A percentile compares a stretch with the other conserved stretches of the same genome.
These are phyloP conservation scores for Haplographium delicatum DNA, from an alignment of 495 filamentous ascomycete genomes.

Conservation along the genomic window DNA sequence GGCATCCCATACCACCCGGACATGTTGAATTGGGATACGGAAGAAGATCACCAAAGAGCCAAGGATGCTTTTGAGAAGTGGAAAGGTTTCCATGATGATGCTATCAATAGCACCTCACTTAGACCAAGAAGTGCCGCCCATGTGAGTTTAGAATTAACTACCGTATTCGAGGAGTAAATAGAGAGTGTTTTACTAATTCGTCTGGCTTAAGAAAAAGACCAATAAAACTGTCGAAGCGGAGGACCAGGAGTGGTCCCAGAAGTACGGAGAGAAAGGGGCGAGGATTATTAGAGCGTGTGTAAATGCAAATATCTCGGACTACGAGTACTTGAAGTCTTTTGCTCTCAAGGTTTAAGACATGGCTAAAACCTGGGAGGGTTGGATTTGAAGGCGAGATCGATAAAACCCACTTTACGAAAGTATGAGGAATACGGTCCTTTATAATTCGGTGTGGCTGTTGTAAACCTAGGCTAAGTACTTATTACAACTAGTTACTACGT, in stretches of 20 bases:
- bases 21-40: conserved; percentile 81
- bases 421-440: too few species aligned
- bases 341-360: conserved; percentile 51
- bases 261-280: conserved; percentile 73
- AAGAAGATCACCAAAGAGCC: conserved; percentile 59
- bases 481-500: too few species aligned
- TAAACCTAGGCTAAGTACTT: too few species aligned
- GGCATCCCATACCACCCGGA: conserved; percentile 62
- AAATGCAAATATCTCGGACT: conserved; percentile 74
- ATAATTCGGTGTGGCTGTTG: too few species aligned
- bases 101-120: conserved; percentile 69
- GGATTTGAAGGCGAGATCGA: too few species aligned
- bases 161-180: neutral
- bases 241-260: conserved; percentile 72
- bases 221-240: conserved; percentile 63
- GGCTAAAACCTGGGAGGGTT: too few species aligned
- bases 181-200: conserved; percentile 1
- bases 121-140: conserved; percentile 54
- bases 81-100: conserved; percentile 94
- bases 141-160: conserved; percentile 45
- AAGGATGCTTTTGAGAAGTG: conserved; percentile 83
- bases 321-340: conserved; percentile 88
- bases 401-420: too few species aligned
- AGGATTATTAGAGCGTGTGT: conserved; percentile 72
- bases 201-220: conserved; percentile 44